Evolutionary conservation across 495 filamentous ascomycete genomes (phyloP), one percentile per base, ranked within the genome.

Genomic region (Hyaloscypha finlandica): DNA sequence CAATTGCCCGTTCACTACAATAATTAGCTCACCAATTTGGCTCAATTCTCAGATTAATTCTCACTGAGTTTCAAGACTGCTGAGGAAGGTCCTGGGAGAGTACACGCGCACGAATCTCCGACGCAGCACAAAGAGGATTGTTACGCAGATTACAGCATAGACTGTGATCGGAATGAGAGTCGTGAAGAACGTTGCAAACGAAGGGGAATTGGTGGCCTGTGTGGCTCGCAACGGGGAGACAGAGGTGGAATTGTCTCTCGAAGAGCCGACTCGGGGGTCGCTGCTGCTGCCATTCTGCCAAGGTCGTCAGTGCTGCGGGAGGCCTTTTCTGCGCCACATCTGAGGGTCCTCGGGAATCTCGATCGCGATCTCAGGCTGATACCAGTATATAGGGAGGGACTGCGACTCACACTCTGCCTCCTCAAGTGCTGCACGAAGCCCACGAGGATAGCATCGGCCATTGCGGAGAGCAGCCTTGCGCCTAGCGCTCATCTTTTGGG

Each of bases 31-130:
- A 11, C 4, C 32, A 14, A 29, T 52, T 22, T 8, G 8, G 1
- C 20, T 6, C 6, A 58, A 16, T 35, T 31, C 39, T 11, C 8
- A 30, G 6, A 25, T 3, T 33, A 20, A 19, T 14, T 59, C 61
- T 51, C 25, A 90, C 88, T 84, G 83, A 39, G 89, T 78, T 39
- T 84, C 83, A 70, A 97, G 77, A 66, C 83, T 89, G 31, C 90
- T 88, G 29, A 99, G 79, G 76, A 94, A 96, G 29, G 92, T 93
- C 76, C 94, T 85, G 8, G 95, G 95, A 51, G 89, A 86, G 80
- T 99, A 99, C 77, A 87, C 89, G 52, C 94, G 87, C 61, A 82
- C 85, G 59, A 93, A 83, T 61, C 79, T 89, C 64, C 80, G 83
- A 32, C 95, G 88, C 63, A 97, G 78, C 60, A 96, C 74, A 55